A percentile compares a stretch with the other conserved stretches of the same genome.
Evolutionary conservation across 1,284 basidiomycete species (phyloP).

Genomic region (Golubevia sp.): DNA sequence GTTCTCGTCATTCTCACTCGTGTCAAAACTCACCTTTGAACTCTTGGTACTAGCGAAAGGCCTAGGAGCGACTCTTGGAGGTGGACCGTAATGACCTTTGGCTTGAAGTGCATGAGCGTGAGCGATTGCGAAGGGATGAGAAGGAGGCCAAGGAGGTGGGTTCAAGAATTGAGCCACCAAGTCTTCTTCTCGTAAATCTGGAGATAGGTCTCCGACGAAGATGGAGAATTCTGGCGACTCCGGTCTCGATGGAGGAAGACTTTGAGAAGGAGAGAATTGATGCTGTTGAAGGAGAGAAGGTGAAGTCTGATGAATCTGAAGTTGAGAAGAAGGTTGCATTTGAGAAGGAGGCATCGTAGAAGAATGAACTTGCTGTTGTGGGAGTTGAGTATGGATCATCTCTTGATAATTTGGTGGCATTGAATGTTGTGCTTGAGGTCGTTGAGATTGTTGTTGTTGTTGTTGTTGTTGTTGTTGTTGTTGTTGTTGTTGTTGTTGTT

Average conservation of each 20-base stretch:
- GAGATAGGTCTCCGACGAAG: slow-evolving; percentile 44
- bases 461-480: too few relatives aligned
- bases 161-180: slow-evolving; percentile 44
- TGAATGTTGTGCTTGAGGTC: not conserved
- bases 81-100: slow-evolving; percentile 34
- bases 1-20: too few relatives aligned
- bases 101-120: slow-evolving; percentile 40
- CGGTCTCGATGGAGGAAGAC: not conserved
- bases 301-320: not conserved
- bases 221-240: slow-evolving; percentile 29
- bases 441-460: not conserved
- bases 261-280: not conserved
- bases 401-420: not conserved
- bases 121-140: slow-evolving; percentile 42
- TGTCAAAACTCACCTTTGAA: slow-evolving; percentile 24
- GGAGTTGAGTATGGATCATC: not conserved
- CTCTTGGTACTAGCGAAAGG: slow-evolving; percentile 48
- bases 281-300: not conserved
- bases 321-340: not conserved
- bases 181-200: slow-evolving; percentile 49
- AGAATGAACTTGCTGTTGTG: not conserved
- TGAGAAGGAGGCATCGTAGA: not conserved
- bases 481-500: not conserved
- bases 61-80: slow-evolving; percentile 30
- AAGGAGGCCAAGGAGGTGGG: slow-evolving; percentile 42